A percentile compares a stretch with the other conserved stretches of the same genome.
phyloP scores from a whole-genome alignment of 805 yeast species.

The Myxozyma udenii region DNA sequence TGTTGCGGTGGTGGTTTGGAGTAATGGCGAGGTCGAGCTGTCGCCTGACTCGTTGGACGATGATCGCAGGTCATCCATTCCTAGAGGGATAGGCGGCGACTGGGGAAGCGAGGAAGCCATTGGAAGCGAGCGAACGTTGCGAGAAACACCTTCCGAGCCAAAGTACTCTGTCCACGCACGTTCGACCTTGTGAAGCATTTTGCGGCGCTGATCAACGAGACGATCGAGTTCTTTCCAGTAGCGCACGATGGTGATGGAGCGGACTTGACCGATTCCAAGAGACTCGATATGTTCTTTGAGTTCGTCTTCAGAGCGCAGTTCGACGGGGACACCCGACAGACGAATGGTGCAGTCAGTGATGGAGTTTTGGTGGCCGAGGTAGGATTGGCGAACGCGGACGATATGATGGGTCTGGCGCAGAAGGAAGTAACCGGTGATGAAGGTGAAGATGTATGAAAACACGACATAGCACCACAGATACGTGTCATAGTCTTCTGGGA shows the following conservation, averaged over 20 bases:
- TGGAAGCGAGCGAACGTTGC: constrained; percentile 21
- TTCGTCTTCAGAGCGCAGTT: constrained; percentile 66
- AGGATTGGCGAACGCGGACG: constrained; percentile 69
- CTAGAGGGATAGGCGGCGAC: constrained; percentile 24
- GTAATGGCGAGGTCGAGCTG: constrained; percentile 10
- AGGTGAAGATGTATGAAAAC: constrained; percentile 83
- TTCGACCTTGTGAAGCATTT: constrained; percentile 59
- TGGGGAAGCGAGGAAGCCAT: constrained; percentile 22
- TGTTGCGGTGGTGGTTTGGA: constrained; percentile 1
- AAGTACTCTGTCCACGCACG: constrained; percentile 68
- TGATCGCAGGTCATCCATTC: constrained; percentile 15
- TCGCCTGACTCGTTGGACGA: no score
- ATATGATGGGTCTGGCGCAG: constrained; percentile 69
- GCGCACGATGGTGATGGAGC: constrained; percentile 71
- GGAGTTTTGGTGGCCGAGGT: constrained; percentile 81
- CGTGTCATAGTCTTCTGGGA: constrained; percentile 48
- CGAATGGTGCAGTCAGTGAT: constrained; percentile 84
- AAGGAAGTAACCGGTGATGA: constrained; percentile 56
- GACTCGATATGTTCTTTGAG: constrained; percentile 72
- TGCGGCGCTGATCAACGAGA: constrained; percentile 58
- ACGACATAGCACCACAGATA: constrained; percentile 83
- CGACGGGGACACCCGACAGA: constrained; percentile 84
- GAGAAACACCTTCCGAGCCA: constrained; percentile 38
- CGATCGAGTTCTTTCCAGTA: constrained; percentile 78
- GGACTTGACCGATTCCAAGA: constrained; percentile 75